These are phyloP conservation scores for Calonectria leucothoes DNA, from an alignment of 2,329 filamentous ascomycete species.

Conservation along the genomic window DNA sequence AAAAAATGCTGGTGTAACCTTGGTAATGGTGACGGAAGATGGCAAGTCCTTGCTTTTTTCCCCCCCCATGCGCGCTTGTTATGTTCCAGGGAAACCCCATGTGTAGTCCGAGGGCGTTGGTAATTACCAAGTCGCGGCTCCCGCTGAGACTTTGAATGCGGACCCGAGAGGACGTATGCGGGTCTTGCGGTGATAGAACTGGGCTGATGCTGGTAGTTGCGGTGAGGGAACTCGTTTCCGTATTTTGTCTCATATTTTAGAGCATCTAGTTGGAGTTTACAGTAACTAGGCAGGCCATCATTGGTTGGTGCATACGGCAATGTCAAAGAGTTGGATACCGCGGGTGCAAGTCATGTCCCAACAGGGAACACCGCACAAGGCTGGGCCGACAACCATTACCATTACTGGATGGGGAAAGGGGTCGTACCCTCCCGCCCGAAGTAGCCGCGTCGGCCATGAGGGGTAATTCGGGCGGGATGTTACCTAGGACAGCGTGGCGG, in stretches of 20 bases:
- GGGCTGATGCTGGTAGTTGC: conserved; percentile 14
- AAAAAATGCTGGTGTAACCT: background rate
- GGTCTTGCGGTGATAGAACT: background rate
- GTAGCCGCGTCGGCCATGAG: background rate
- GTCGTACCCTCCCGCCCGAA: background rate
- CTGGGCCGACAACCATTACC: background rate
- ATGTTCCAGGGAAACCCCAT: background rate
- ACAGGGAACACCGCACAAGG: background rate
- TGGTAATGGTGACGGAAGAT: background rate
- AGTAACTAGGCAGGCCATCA: background rate
- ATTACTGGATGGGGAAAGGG: background rate
- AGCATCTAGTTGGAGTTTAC: background rate
- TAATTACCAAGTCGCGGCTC: conserved; percentile 7
- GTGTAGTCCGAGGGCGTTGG: background rate
- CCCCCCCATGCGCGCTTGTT: background rate
- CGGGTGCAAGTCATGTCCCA: background rate
- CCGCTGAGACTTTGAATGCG: background rate
- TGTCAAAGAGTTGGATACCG: background rate
- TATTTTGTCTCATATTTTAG: background rate
- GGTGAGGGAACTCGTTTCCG: background rate
- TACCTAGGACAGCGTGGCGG: background rate
- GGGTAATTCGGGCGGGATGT: conserved; percentile 3
- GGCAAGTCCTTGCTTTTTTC: background rate
- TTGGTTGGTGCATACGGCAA: background rate
- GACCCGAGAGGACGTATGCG: background rate